phyloP scores from a whole-genome alignment of 208 protist species.

The Trypanosoma congolense region DNA sequence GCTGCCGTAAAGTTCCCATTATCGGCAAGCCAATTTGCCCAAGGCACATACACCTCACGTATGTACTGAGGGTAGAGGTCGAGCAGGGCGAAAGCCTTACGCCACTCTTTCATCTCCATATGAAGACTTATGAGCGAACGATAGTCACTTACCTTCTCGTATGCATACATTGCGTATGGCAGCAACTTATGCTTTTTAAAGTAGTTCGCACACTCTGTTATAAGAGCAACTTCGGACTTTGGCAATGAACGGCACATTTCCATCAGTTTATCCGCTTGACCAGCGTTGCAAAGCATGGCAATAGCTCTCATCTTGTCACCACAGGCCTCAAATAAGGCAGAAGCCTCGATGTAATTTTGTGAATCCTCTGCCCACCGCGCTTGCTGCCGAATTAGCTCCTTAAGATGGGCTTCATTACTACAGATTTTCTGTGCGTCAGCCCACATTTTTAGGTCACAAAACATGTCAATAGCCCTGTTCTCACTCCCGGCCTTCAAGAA shows the following conservation, averaged over 20 bases:
- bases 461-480: constrained; percentile 91
- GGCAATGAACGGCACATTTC: constrained; percentile 77
- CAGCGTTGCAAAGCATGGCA: constrained; percentile 79
- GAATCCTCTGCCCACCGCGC: constrained; percentile 91
- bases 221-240: constrained; percentile 79
- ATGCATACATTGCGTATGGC: constrained; percentile 86
- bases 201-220: constrained; percentile 80
- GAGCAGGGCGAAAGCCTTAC: constrained; percentile 83
- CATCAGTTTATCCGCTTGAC: constrained; percentile 83
- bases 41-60: constrained; percentile 94
- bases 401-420: constrained; percentile 78
- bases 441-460: constrained; percentile 93
- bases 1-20: constrained; percentile 95
- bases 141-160: constrained; percentile 87
- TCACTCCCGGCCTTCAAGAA: constrained; percentile 82
- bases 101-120: constrained; percentile 88
- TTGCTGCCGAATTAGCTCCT: constrained; percentile 89
- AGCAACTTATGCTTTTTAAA: constrained; percentile 77
- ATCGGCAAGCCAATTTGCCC: constrained; percentile 94
- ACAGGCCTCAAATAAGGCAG: constrained; percentile 85
- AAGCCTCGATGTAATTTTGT: constrained; percentile 85
- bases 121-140: constrained; percentile 84
- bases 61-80: constrained; percentile 75
- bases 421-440: constrained; percentile 88
- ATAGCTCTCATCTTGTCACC: constrained; percentile 85